These are phyloP conservation scores for Lactarius akahatsu DNA, from an alignment of 768 basidiomycete genomes.

Conservation along the genomic window DNA sequence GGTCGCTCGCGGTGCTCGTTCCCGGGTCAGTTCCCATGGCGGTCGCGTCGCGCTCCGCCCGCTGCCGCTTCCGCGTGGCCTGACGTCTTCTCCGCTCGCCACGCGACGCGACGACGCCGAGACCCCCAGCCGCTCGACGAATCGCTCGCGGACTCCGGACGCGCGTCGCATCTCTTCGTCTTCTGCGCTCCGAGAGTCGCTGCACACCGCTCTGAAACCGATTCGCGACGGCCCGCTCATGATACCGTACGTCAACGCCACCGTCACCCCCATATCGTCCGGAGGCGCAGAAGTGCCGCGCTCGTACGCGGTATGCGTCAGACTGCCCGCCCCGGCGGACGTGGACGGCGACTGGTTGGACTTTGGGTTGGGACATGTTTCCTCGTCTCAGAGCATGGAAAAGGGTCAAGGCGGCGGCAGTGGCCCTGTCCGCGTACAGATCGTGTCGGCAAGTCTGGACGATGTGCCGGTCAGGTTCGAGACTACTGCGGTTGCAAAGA, in stretches of 20 bases:
- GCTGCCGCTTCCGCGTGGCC: slow-evolving; percentile 35
- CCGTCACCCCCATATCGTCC: slow-evolving; percentile 51
- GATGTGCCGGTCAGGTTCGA: slow-evolving; percentile 65
- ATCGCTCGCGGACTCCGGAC: slow-evolving; percentile 32
- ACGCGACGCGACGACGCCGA: slow-evolving; percentile 29
- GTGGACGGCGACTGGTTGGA: slow-evolving; percentile 72
- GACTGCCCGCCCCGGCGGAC: slow-evolving; percentile 55
- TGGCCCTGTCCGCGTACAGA: slow-evolving; percentile 47
- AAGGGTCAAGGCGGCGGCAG: slow-evolving; percentile 25
- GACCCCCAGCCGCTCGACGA: slow-evolving; percentile 27
- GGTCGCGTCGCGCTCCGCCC: slow-evolving; percentile 55
- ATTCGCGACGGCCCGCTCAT: slow-evolving; percentile 56
- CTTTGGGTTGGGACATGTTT: slow-evolving; percentile 62
- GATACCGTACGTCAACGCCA: slow-evolving; percentile 57
- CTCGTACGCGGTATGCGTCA: slow-evolving; percentile 60
- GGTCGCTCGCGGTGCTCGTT: slow-evolving; percentile 56
- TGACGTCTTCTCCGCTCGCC: slow-evolving; percentile 16
- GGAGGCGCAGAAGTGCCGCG: slow-evolving; percentile 35
- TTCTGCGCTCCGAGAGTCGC: slow-evolving; percentile 32
- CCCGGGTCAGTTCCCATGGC: slow-evolving; percentile 61
- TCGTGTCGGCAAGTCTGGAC: slow-evolving; percentile 60
- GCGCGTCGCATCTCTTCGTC: slow-evolving; percentile 30
- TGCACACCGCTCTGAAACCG: slow-evolving; percentile 36
- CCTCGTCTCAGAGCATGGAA: slow-evolving; percentile 29
- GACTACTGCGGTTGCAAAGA: slow-evolving; percentile 44